Base-by-base conservation (phyloP, 495 filamentous ascomycete genomes). In the Annulohypoxylon stygium region DNA sequence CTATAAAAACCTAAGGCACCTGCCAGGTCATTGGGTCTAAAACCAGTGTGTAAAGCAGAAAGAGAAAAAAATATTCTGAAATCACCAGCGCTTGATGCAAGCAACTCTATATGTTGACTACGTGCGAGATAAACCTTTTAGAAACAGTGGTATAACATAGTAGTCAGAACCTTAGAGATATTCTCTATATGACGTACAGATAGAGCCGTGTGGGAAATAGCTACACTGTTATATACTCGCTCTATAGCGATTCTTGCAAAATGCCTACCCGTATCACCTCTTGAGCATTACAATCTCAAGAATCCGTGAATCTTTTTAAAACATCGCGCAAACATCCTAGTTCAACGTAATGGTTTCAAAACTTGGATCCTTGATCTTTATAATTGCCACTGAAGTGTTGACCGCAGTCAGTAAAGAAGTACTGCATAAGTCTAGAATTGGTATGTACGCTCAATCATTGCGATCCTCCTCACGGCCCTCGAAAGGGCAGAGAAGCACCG, bases 381-480 rank as follows among this genome's bases (percentile, higher is more conserved):
- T 51, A 4, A 11, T 51, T 23, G 11, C 20, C 20, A 23, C 20
- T 8, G 0, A 12, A 12, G 12, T 43, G 8, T 43, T 18, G 14
- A 20, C 2, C 12, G 2, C 18, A 26, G 10, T 33, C 39, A 20
- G 12, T 11, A 33, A 1, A 10, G 3, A 33, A 26, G 6, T 2
- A 45, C 25, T 12, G 23, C 23, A 36, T 18, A 16, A 8, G 9
- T 39, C 9, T 39, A 51, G 12, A 58, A 59, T 30, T 58, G 45
- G 45, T 11, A 83, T 87, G 84, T 87, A 84, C 83, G 85, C 76
- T 78, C 83, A 84, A 86, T 86, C 84, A 87, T 87, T 87, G 85
- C 85, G 84, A 78, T 81, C 85, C 82, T 82, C 76, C 82, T 77
- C 82, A 87, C 67, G 63, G 80, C 69, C 73, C 73, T 74, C 71